Evolutionary conservation across 2,329 filamentous ascomycete genomes (phyloP).

Genomic region (Lasiodiplodia sp.): DNA sequence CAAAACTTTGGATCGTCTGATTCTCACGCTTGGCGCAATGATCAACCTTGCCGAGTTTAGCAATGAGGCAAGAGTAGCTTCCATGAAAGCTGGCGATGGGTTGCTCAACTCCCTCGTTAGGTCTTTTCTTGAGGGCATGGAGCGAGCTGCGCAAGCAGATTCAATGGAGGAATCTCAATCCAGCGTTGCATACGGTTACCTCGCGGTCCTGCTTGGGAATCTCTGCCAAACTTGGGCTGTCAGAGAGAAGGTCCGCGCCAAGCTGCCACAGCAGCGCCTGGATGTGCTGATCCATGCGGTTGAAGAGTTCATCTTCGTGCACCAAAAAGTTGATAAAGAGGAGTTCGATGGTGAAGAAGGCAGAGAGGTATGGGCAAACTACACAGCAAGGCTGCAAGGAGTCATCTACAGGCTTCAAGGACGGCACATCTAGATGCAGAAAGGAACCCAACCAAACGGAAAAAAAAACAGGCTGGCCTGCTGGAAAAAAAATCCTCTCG

Average conservation of each 20-base stretch:
- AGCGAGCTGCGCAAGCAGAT: constrained; percentile 64
- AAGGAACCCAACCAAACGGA: background rate
- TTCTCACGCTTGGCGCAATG: constrained; percentile 80
- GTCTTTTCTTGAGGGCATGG: constrained; percentile 73
- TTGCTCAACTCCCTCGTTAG: constrained; percentile 67
- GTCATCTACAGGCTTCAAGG: constrained; percentile 57
- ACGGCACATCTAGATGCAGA: background rate
- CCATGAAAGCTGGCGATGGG: constrained; percentile 43
- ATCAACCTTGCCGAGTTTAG: constrained; percentile 90
- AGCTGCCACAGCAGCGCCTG: constrained; percentile 54
- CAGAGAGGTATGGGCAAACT: constrained; percentile 54
- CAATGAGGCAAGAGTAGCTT: constrained; percentile 57
- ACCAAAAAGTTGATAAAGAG: constrained; percentile 63
- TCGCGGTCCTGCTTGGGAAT: constrained; percentile 84
- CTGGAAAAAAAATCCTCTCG: background rate
- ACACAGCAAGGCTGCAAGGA: constrained; percentile 61
- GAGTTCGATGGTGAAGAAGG: constrained; percentile 55
- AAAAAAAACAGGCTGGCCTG: background rate
- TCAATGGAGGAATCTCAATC: constrained; percentile 73
- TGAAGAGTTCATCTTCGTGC: constrained; percentile 67
- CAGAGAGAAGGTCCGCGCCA: constrained; percentile 49
- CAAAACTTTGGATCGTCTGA: constrained; percentile 69
- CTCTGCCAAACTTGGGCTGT: constrained; percentile 68
- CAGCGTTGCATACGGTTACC: constrained; percentile 85
- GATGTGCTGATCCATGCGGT: constrained; percentile 63